Percentiles rank a stretch among this genome's conserved stretches.
Evolutionary conservation across 2,329 filamentous ascomycete genomes (phyloP).

Genomic region (Escovopsis weberi): DNA sequence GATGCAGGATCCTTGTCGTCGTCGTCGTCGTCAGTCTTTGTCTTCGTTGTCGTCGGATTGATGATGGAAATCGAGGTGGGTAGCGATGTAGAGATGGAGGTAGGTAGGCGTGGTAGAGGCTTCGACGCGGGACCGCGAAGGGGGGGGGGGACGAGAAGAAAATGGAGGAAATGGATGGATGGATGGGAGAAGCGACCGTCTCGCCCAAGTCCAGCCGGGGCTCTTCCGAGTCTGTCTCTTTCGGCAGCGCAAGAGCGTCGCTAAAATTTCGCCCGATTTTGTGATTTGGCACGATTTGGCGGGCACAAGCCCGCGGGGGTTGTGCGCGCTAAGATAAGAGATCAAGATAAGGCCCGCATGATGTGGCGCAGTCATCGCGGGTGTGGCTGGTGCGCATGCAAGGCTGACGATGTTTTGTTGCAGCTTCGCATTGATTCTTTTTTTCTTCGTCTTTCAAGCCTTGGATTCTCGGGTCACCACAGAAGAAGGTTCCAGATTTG

Average conservation of each 20-base stretch:
- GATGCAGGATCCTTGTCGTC: neutral
- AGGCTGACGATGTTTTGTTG: constrained; percentile 19
- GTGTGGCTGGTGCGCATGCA: constrained; percentile 18
- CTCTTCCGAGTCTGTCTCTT: constrained; percentile 12
- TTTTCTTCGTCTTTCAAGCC: neutral
- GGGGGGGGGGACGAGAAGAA: constrained; percentile 3
- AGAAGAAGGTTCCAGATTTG: no score
- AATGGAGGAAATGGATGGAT: no score
- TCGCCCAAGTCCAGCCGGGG: no score
- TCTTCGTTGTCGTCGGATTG: neutral
- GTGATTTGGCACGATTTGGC: constrained; percentile 26
- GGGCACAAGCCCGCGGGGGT: constrained; percentile 24
- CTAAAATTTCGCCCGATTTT: constrained; percentile 28
- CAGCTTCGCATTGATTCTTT: constrained; percentile 17
- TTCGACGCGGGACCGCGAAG: no score
- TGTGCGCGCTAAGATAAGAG: constrained; percentile 42
- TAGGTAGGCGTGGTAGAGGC: no score
- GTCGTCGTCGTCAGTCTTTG: neutral
- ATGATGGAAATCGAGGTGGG: constrained; percentile 4
- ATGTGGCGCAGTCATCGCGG: constrained; percentile 13
- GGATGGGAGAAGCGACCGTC: no score
- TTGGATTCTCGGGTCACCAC: no score
- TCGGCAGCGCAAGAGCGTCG: constrained; percentile 14
- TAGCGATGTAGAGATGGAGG: neutral
- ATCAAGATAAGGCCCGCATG: constrained; percentile 23